Percentiles rank a stretch among this genome's conserved stretches.
Evolutionary conservation across 768 basidiomycete species (phyloP).

Genomic region (Leccinum rimulosum): DNA sequence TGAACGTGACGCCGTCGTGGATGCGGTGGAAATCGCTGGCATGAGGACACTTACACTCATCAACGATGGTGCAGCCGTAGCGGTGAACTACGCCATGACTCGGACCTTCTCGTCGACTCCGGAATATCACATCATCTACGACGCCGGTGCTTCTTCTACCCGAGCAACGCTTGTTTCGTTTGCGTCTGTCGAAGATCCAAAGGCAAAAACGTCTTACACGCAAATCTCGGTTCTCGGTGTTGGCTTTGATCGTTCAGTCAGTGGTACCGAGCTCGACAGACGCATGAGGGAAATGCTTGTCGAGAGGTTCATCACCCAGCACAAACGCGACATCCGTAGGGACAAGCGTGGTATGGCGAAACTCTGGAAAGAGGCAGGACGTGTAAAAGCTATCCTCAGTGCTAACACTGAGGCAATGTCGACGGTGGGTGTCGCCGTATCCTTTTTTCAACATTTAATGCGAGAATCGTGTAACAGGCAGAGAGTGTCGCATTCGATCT

Average conservation of each 20-base stretch:
- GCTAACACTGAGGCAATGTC: constrained; percentile 83
- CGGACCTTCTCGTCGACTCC: constrained; percentile 69
- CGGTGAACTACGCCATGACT: constrained; percentile 98
- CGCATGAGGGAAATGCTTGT: constrained; percentile 79
- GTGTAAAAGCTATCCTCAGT: constrained; percentile 89
- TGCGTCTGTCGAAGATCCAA: constrained; percentile 44
- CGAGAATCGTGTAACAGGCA: constrained; percentile 44
- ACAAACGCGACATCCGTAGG: constrained; percentile 62
- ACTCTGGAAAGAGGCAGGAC: constrained; percentile 88
- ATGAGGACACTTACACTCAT: constrained; percentile 80
- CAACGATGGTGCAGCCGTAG: constrained; percentile 93
- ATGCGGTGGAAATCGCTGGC: constrained; percentile 91
- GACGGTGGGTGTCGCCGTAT: constrained; percentile 45
- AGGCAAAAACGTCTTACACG: constrained; percentile 53
- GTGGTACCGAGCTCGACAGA: constrained; percentile 85
- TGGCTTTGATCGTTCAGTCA: constrained; percentile 72
- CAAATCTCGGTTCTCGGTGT: constrained; percentile 77
- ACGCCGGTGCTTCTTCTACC: constrained; percentile 85
- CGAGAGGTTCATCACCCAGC: constrained; percentile 69
- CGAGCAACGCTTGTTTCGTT: constrained; percentile 78
- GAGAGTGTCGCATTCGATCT: constrained; percentile 90
- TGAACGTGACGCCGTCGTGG: constrained; percentile 87
- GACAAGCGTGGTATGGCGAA: constrained; percentile 90
- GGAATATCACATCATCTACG: constrained; percentile 90
- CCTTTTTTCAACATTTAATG: constrained; percentile 1